Percentiles rank a stretch among this genome's conserved stretches.
These are phyloP conservation scores for Pleurotus sapidus DNA, from an alignment of 768 basidiomycete species.

Conservation along the genomic window DNA sequence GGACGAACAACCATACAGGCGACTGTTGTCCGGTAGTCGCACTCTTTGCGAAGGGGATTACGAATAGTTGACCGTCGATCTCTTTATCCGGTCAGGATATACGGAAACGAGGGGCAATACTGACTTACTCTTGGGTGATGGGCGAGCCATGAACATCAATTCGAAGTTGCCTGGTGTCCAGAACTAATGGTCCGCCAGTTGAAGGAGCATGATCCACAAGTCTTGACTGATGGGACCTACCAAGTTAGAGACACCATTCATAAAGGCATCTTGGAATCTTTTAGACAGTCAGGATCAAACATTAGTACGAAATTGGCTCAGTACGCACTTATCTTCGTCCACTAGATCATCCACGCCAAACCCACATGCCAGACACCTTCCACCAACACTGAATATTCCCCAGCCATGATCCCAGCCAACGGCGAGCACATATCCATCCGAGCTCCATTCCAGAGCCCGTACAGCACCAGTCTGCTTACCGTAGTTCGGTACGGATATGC, in stretches of 20 bases:
- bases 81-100: conserved; percentile 30
- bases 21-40: conserved; percentile 89
- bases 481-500: conserved; percentile 60
- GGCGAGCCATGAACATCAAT: conserved; percentile 68
- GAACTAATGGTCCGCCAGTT: conserved; percentile 49
- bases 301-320: no score
- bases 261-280: conserved; percentile 80
- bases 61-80: conserved; percentile 70
- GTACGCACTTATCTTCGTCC: conserved; percentile 48
- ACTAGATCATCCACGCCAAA: conserved; percentile 65
- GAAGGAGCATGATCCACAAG: neutral
- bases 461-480: conserved; percentile 60
- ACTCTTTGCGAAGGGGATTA: conserved; percentile 92
- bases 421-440: conserved; percentile 92
- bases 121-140: conserved; percentile 46
- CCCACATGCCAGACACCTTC: conserved; percentile 79
- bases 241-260: conserved; percentile 73
- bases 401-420: conserved; percentile 91
- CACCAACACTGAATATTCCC: conserved; percentile 88
- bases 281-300: neutral
- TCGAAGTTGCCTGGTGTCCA: conserved; percentile 95
- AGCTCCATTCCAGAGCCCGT: conserved; percentile 82
- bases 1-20: conserved; percentile 53
- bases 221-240: conserved; percentile 39
- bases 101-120: neutral